Base-by-base conservation (phyloP, 257 asterid genomes). In the Nyctanthes arbortristis region DNA sequence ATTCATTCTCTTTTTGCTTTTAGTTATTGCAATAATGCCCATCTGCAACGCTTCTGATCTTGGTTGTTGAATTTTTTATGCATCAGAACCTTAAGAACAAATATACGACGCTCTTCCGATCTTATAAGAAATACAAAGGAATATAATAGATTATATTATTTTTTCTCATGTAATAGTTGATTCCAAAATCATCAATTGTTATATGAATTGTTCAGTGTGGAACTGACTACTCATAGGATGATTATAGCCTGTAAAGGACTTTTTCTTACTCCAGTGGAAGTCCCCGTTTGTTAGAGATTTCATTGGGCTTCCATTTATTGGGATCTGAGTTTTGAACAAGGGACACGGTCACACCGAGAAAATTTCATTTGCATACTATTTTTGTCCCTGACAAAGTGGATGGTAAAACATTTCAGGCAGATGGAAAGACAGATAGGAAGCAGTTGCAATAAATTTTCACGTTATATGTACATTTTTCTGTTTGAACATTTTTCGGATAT, bases 21-120 rank as follows among this genome's bases (percentile, higher is more conserved):
- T 25, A 73, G 55, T 36, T 8, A n/a, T 72, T 22, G 32, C 61
- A 67, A 66, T 40, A 57, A 43, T 61, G 71, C 63, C 70, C 33
- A 65, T 30, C 40, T 63, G 25, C 12, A 55, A 59, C 29, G 18
- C 16, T n/a, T 67, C 59, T 27, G 9, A 24, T 31, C 29, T 5
- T 32, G 29, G 4, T 45, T 10, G 9, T 8, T n/a, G 29, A 30
- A 33, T 36, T 7, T 12, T 4, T 10, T 37, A 61, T 49, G 3
- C 14, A 22, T 68, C 14, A 24, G 59, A 14, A 61, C 30, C 10
- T 7, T 47, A 18, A 5, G 18, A 47, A n/a, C 25, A 16, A 16
- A 40, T 40, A n/a, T n/a, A 39, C n/a, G n/a, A n/a, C n/a, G n/a
- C n/a, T n/a, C n/a, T n/a, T n/a, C n/a, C n/a, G n/a, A n/a, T n/a